Evolutionary conservation across 2,329 filamentous ascomycete genomes (phyloP), one percentile per base, ranked within the genome.

Genomic region (Curvularia eragrostidis): DNA sequence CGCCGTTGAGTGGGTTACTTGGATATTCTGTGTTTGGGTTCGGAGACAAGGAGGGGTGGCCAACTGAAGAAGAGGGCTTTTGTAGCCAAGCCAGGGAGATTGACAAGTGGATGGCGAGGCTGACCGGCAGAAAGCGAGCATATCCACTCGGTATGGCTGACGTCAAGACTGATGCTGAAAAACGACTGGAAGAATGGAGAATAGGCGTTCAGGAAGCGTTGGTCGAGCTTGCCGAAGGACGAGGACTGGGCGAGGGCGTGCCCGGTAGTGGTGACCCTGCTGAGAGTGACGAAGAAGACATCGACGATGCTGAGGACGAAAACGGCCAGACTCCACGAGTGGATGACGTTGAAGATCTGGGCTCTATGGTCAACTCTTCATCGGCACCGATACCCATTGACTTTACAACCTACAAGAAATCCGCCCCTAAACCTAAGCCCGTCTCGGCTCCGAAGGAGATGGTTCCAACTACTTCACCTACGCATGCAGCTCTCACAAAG

Each of bases 91-190:
- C 94, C 1, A 91, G 89, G 70, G 89, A 97, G 66, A 83, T 96
- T 3, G 94, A 99, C 74, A 93, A 88, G 74, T 98, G 95, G 94
- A 91, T 99, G 90, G 93, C 94, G n/a, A 96, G 93, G 73, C 79
- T 99, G 69, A 97, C 93, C 0, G 89, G 86, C 1, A 86, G 89
- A 61, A 97, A 94, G 79, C 84, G 93, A 72, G 93, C 92, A 0
- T 98, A 90, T 69, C 94, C 94, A 0, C 81, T 98, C 6, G 95
- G 95, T 4, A 89, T 94, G 83, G 92, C 90, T 2, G 93, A 98
- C 76, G 85, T 90, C 56, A 96, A 93, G 77, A 83, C 79, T n/a
- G 90, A 95, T 72, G 86, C 87, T 19, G 79, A 82, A 19, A 77
- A 84, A 48, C 82, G 90, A 24, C 76, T 98, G 52, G 78, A 83